Base-by-base conservation (phyloP, 805 yeast species). In the Phaffomyces antillensis region DNA sequence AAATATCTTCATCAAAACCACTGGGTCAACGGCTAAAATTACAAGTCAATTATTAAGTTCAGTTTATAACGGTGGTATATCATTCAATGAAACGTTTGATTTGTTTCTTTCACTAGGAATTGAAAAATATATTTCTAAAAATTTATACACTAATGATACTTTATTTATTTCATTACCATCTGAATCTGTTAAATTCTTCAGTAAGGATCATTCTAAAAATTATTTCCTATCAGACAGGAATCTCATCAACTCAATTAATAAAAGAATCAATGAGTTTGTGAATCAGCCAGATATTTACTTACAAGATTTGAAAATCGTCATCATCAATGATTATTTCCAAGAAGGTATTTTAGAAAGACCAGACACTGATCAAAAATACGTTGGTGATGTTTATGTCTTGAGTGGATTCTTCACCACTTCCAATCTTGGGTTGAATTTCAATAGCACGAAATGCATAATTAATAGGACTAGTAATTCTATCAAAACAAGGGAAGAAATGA, bases 281-380 rank as follows among this genome's bases (percentile, higher is more conserved):
- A 38, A 39, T 11, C 56, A 53, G 30, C 45, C 45, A 9, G 44
- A 46, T 26, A 46, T 51, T 11, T 44, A 52, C 36, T 28, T 53
- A 8, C 38, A 45, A 25, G 45, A 50, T 17, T 39, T 56, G 37
- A 52, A 52, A 20, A 42, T 58, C n/a, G 37, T 54, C 15, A 49
- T 58, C 25, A 23, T 49, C 5, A 50, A 53, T 44, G 52, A 51
- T 39, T 53, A 41, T 31, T 55, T 46, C 40, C 58, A 56, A 31
- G 59, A 55, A 39, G 57, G 58, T 30, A 44, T 45, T 6, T 54
- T 58, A 2, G 52, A 51, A 12, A 50, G 52, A 41, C 59, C 55
- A 13, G 52, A 53, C 33, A 58, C 53, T 33, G 42, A 53, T 39
- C 58, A 52, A 30, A 58, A 53, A 36, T 58, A 58, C 31, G 60